Conservation (phyloP, 2,329 filamentous ascomycete species). For the Cercospora janseana region DNA sequence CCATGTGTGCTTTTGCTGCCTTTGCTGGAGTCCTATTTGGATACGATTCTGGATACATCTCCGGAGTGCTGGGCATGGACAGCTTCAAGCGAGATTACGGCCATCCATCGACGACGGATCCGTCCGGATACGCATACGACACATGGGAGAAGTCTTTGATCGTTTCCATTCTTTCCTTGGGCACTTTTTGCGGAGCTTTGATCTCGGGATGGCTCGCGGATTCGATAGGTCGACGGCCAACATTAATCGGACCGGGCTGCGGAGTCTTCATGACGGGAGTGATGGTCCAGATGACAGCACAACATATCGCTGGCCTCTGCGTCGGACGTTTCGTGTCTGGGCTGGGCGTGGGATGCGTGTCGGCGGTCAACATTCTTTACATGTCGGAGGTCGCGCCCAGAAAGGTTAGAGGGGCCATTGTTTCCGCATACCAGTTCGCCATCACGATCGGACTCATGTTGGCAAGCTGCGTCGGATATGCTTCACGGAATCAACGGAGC, state of each 20-base stretch:
- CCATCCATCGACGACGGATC: conserved; percentile 21
- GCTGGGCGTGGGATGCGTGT: conserved; percentile 70
- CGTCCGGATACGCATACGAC: conserved; percentile 30
- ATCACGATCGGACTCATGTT: conserved; percentile 77
- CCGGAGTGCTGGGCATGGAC: conserved; percentile 52
- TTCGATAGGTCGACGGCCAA: conserved; percentile 62
- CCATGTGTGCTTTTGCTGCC: conserved; percentile 60
- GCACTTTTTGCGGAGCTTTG: conserved; percentile 73
- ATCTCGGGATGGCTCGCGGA: conserved; percentile 59
- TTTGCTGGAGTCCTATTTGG: conserved; percentile 62
- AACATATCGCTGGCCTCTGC: conserved; percentile 61
- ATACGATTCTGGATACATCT: conserved; percentile 59
- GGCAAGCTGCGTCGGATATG: conserved; percentile 72
- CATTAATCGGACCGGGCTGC: conserved; percentile 58
- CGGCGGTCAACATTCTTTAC: conserved; percentile 57
- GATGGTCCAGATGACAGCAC: conserved; percentile 60
- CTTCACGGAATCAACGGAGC: conserved; percentile 60
- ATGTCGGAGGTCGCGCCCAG: conserved; percentile 49
- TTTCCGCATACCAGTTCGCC: conserved; percentile 79
- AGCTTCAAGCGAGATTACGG: conserved; percentile 46
- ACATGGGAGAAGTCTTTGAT: conserved; percentile 55
- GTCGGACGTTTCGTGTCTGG: conserved; percentile 73
- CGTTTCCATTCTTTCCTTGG: conserved; percentile 72
- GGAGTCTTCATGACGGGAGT: conserved; percentile 60
- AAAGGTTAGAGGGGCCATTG: conserved; percentile 74